A percentile compares a stretch with the other conserved stretches of the same genome.
phyloP scores from a whole-genome alignment of 768 basidiomycete species.

The Hemileccinum rubropunctum region DNA sequence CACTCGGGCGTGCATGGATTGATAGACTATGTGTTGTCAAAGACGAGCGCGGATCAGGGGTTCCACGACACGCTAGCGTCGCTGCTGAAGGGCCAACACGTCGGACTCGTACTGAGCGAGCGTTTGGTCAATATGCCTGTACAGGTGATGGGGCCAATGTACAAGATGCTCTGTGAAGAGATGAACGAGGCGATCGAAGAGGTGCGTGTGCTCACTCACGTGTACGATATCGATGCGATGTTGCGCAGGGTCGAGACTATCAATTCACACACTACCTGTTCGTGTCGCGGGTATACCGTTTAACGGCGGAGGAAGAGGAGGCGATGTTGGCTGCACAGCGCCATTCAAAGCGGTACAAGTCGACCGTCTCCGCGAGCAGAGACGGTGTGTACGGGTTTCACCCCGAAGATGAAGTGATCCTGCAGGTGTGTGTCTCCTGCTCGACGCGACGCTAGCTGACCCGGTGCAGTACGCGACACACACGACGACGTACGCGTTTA shows the following conservation, averaged over 20 bases:
- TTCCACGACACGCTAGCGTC: conserved; percentile 54
- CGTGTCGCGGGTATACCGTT: conserved; percentile 75
- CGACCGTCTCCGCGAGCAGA: background rate
- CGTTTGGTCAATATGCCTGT: conserved; percentile 95
- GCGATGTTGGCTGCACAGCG: conserved; percentile 36
- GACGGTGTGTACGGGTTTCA: conserved; percentile 73
- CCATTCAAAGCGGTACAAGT: conserved; percentile 37
- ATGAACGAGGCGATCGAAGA: conserved; percentile 74
- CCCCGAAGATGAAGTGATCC: conserved; percentile 78
- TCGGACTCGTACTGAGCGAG: conserved; percentile 86
- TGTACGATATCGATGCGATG: background rate
- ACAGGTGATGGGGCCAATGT: conserved; percentile 90
- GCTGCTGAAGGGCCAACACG: conserved; percentile 43
- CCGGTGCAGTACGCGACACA: conserved; percentile 19
- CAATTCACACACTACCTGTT: conserved; percentile 72
- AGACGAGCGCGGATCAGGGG: conserved; percentile 46
- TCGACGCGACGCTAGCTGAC: background rate
- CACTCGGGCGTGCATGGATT: conserved; percentile 70
- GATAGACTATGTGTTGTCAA: conserved; percentile 64
- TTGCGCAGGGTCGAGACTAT: conserved; percentile 54
- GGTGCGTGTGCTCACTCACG: conserved; percentile 50
- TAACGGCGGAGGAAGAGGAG: conserved; percentile 67
- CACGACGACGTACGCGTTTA: conserved; percentile 41
- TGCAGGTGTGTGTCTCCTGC: conserved; percentile 42
- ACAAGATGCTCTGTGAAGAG: conserved; percentile 83